Percentiles rank a stretch among this genome's conserved stretches.
phyloP scores from a whole-genome alignment of 2,329 filamentous ascomycete species.

The Cladosporium oxysporum region DNA sequence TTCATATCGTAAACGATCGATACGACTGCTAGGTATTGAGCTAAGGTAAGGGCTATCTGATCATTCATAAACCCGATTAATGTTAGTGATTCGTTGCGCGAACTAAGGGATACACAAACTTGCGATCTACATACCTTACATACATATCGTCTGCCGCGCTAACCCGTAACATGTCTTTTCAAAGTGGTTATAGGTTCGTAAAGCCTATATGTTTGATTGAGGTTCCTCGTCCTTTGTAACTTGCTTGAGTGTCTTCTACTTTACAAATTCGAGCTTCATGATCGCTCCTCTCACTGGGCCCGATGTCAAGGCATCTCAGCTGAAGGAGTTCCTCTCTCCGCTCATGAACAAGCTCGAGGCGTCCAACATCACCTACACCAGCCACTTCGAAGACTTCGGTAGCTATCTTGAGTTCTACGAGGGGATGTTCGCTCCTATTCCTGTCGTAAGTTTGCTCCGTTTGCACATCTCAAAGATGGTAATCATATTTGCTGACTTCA shows the following conservation, averaged over 20 bases:
- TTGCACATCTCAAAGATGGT: not conserved
- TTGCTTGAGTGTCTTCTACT: constrained; percentile 51
- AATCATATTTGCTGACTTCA: not conserved
- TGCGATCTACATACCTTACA: too few relatives aligned
- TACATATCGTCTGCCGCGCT: too few relatives aligned
- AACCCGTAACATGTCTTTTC: too few relatives aligned
- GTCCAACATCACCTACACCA: constrained; percentile 38
- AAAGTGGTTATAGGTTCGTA: too few relatives aligned
- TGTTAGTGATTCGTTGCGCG: too few relatives aligned
- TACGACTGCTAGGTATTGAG: too few relatives aligned
- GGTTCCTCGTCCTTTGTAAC: too few relatives aligned
- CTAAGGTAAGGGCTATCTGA: too few relatives aligned
- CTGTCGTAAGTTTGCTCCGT: constrained; percentile 28
- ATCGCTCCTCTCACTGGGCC: constrained; percentile 53
- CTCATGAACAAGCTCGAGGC: constrained; percentile 46
- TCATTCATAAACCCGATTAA: too few relatives aligned
- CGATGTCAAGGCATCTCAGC: constrained; percentile 46
- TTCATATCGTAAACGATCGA: too few relatives aligned
- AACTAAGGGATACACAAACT: too few relatives aligned
- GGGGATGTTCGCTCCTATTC: constrained; percentile 36
- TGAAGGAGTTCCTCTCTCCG: constrained; percentile 49
- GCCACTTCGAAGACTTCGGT: constrained; percentile 34
- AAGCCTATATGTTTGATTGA: too few relatives aligned
- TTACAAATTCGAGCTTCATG: constrained; percentile 53
- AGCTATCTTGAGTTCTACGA: constrained; percentile 39